These are phyloP conservation scores for Colletotrichum destructivum DNA, from an alignment of 2,329 filamentous ascomycete species.

Conservation along the genomic window DNA sequence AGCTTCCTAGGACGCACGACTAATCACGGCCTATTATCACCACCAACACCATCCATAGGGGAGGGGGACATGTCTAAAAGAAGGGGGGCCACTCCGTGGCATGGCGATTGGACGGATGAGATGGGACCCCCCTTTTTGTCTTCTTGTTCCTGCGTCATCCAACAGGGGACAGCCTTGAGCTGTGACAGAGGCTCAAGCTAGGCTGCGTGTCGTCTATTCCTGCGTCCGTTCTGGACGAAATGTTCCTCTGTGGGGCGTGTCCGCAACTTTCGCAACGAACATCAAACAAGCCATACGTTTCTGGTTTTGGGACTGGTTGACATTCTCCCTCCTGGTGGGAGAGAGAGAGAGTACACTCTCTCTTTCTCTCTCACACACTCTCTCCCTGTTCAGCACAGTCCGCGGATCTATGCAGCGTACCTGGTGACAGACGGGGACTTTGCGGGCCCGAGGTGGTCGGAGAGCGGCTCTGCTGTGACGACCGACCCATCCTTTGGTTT, in stretches of 20 bases:
- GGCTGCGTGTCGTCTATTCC: slow-evolving; percentile 35
- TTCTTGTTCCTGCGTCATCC: background rate
- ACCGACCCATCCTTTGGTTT: background rate
- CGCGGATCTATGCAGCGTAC: background rate
- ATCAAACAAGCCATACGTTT: slow-evolving; percentile 42
- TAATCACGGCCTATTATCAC: no score
- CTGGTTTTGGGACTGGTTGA: slow-evolving; percentile 29
- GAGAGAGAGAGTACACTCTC: background rate
- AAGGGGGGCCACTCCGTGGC: background rate
- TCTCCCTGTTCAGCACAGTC: background rate
- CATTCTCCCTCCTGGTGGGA: background rate
- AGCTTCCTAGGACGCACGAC: no score
- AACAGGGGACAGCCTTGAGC: background rate
- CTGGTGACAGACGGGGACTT: background rate
- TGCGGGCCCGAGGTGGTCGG: background rate
- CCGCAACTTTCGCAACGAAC: slow-evolving; percentile 33
- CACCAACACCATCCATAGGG: no score
- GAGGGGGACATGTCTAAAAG: no score
- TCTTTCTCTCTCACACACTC: background rate
- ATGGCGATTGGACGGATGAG: background rate
- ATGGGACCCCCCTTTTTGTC: background rate
- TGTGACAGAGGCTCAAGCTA: slow-evolving; percentile 11
- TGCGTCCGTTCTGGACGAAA: slow-evolving; percentile 32
- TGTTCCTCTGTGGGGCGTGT: slow-evolving; percentile 5
- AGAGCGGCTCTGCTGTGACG: background rate